Conservation (phyloP, 257 asterid species). For the Rauvolfia tetraphylla region DNA sequence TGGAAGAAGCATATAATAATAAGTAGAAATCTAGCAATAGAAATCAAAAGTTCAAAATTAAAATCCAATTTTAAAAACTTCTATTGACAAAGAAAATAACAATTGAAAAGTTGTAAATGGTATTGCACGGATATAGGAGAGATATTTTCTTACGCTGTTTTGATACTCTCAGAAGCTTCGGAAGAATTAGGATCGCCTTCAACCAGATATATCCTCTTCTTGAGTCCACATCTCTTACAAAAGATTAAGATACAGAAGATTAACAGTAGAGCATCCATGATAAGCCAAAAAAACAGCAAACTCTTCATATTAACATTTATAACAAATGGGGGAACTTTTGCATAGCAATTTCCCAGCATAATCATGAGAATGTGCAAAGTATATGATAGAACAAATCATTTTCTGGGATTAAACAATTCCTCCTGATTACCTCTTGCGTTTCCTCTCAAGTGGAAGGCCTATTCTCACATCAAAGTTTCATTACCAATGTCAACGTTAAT, state of each 20-base stretch:
- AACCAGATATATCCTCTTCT: slow-evolving; percentile 90
- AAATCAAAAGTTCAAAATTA: too few species aligned
- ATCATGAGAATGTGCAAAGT: not conserved
- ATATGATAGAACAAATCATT: not conserved
- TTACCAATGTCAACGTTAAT: not conserved
- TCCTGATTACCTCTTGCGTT: not conserved
- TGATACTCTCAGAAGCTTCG: slow-evolving; percentile 90
- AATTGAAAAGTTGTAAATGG: not conserved
- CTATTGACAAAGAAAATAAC: not conserved
- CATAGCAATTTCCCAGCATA: not conserved
- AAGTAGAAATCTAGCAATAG: not conserved
- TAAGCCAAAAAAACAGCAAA: not conserved
- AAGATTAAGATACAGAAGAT: slow-evolving; percentile 17
- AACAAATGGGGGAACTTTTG: not conserved
- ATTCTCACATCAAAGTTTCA: not conserved
- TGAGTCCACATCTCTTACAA: slow-evolving; percentile 84
- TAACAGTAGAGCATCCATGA: not conserved
- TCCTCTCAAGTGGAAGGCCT: not conserved
- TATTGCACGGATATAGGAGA: not conserved
- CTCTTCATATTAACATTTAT: not conserved
- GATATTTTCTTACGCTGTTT: slow-evolving; percentile 75
- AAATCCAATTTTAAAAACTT: too few species aligned
- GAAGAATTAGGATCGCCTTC: slow-evolving; percentile 96
- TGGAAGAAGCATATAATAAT: not conserved
- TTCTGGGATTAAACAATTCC: not conserved